Evolutionary conservation across 1,284 basidiomycete genomes (phyloP).

Genomic region (Thelephora terrestris): DNA sequence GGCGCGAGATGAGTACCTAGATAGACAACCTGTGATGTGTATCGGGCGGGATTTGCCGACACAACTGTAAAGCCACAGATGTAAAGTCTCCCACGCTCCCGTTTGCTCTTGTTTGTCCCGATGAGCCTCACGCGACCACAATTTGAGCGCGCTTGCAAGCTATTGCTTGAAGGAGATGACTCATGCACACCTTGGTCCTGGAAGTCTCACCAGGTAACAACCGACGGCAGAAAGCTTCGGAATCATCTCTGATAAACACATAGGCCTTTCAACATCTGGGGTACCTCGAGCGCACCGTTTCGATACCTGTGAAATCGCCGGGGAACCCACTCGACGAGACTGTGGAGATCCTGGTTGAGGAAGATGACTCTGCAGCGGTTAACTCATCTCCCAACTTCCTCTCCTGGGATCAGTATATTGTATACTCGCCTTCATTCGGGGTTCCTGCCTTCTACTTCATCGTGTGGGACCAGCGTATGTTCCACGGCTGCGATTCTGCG

Average conservation of each 20-base stretch:
- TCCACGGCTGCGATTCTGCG: background rate
- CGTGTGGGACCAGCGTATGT: conserved; percentile 54
- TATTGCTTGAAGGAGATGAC: conserved; percentile 25
- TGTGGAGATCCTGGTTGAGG: conserved; percentile 9
- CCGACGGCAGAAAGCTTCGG: conserved; percentile 14
- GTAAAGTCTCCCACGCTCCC: conserved; percentile 1
- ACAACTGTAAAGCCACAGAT: conserved; percentile 32
- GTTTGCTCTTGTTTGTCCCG: conserved; percentile 13
- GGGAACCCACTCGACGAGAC: background rate
- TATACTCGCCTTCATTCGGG: conserved; percentile 62
- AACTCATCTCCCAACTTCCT: conserved; percentile 18
- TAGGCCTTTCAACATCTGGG: conserved; percentile 32
- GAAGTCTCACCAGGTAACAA: conserved; percentile 41
- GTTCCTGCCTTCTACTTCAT: conserved; percentile 77
- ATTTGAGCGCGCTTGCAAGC: conserved; percentile 54
- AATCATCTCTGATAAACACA: conserved; percentile 7
- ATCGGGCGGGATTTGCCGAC: conserved; percentile 16
- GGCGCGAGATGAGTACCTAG: conserved; percentile 35
- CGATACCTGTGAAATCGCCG: conserved; percentile 12
- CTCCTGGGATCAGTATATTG: conserved; percentile 50
- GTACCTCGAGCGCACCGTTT: conserved; percentile 35
- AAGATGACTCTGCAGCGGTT: conserved; percentile 29
- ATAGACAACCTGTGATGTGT: conserved; percentile 44
- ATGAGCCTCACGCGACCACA: conserved; percentile 44
- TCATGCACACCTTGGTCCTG: conserved; percentile 38